Base-by-base conservation (phyloP, 768 basidiomycete genomes). In the Boletellus emodensis region DNA sequence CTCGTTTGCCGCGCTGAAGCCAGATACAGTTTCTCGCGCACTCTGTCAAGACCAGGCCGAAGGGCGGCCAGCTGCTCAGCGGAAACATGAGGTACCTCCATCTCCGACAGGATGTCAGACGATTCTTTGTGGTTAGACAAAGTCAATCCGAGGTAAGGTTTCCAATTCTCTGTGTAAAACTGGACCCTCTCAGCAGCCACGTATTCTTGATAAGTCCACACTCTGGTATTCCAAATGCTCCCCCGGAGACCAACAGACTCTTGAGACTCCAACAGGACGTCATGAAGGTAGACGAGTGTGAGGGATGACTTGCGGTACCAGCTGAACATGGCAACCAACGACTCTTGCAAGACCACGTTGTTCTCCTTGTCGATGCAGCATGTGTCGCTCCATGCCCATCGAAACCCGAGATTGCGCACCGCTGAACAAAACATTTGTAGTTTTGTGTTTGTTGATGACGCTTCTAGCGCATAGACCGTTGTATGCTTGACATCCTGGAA, bases 321-420 rank as follows among this genome's bases (percentile, higher is more conserved):
- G 0, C 14, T 40, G 26, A 55, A 55, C 54, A 55, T 53, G 3
- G 51, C 43, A 1, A 48, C 44, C n/a, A 53, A n/a, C 3, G 51
- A 44, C 20, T 48, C 46, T 34, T 55, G 47, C 24, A 49, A 10
- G 10, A 46, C 17, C 13, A 22, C 40, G 6, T 48, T 45, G 15
- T 53, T 28, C 1, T 3, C 0, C 40, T 53, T 42, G n/a, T 55
- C 47, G 1, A 55, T 38, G 10, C 54, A 55, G 24, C 22, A 41
- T 0, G 51, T 52, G 15, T 55, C 54, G 7, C 7, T 14, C 43
- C 49, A 38, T 2, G 39, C 51, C 51, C 51, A 51, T 11, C 18
- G 24, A 15, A 39, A 48, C 13, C 34, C 18, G 4, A 42, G 15
- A 0, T 2, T 2, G 1, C 8, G n/a, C 1, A 28, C 42, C 2